Percentiles rank a stretch among this genome's conserved stretches.
Evolutionary conservation across 2,329 filamentous ascomycete species (phyloP).

Genomic region (Hypoxylon sp.): DNA sequence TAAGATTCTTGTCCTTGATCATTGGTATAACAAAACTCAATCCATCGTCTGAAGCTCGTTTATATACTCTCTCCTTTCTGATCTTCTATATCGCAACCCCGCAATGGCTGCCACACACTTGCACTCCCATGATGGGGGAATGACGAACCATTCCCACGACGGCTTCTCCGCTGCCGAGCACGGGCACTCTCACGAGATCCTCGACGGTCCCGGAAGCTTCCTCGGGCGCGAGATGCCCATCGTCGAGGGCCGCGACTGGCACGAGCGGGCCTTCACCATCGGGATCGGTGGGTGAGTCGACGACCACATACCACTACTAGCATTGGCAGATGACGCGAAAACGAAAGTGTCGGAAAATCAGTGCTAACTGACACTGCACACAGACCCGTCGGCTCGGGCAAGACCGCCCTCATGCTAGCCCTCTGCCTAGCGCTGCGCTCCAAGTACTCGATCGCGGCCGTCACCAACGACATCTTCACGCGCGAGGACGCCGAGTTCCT

Average conservation of each 20-base stretch:
- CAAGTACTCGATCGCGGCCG: constrained; percentile 87
- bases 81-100: constrained; percentile 1
- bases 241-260: constrained; percentile 87
- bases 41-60: background rate
- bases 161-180: constrained; percentile 74
- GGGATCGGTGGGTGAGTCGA: constrained; percentile 93
- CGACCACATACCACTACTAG: background rate
- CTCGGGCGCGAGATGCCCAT: constrained; percentile 93
- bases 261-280: constrained; percentile 90
- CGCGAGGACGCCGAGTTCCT: constrained; percentile 98
- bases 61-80: background rate
- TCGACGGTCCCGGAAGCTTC: constrained; percentile 92
- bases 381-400: constrained; percentile 95
- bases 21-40: background rate
- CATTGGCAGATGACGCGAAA: background rate
- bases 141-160: constrained; percentile 61
- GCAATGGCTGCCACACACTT: constrained; percentile 53
- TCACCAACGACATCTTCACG: constrained; percentile 99
- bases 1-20: background rate
- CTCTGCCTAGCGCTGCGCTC: constrained; percentile 87
- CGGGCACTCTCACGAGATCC: constrained; percentile 95
- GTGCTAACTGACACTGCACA: constrained; percentile 34
- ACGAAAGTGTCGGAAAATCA: too few species aligned
- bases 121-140: constrained; percentile 68
- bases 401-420: constrained; percentile 95